Evolutionary conservation across 345 rosid genomes (phyloP).

Genomic region (Euphorbia lathyris): DNA sequence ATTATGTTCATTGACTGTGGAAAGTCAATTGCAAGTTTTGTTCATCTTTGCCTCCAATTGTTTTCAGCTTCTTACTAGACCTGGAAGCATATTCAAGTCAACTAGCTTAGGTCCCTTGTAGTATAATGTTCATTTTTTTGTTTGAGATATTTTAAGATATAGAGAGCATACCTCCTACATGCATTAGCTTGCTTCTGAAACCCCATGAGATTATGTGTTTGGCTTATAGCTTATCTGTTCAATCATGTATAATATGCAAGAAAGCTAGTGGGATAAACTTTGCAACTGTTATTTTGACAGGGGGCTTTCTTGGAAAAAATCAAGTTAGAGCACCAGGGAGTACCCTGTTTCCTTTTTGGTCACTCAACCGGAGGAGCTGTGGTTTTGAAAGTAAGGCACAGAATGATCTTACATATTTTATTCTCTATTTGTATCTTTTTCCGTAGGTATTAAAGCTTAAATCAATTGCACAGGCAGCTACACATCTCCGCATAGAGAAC

Average conservation of each 20-base stretch:
- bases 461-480: conserved; percentile 57
- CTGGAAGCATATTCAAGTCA: conserved; percentile 8
- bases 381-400: conserved; percentile 80
- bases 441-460: not conserved
- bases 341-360: conserved; percentile 96
- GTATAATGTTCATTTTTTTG: not conserved
- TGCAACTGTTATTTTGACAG: conserved; percentile 31
- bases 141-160: not conserved
- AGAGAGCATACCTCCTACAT: not conserved
- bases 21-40: not conserved
- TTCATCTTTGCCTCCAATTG: not conserved
- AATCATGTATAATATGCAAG: not conserved
- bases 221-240: not conserved
- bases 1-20: not conserved
- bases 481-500: conserved; percentile 45
- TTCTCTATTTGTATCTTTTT: not conserved
- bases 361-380: conserved; percentile 99
- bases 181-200: conserved; percentile 3
- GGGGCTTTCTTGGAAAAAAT: conserved; percentile 82
- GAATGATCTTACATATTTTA: not conserved
- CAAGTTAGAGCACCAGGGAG: conserved; percentile 67
- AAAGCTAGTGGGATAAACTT: not conserved
- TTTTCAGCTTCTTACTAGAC: not conserved
- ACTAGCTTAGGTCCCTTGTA: not conserved
- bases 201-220: not conserved